Evolutionary conservation across 306 rosid genomes (phyloP).

Genomic region (Hippophae gyantsensis): DNA sequence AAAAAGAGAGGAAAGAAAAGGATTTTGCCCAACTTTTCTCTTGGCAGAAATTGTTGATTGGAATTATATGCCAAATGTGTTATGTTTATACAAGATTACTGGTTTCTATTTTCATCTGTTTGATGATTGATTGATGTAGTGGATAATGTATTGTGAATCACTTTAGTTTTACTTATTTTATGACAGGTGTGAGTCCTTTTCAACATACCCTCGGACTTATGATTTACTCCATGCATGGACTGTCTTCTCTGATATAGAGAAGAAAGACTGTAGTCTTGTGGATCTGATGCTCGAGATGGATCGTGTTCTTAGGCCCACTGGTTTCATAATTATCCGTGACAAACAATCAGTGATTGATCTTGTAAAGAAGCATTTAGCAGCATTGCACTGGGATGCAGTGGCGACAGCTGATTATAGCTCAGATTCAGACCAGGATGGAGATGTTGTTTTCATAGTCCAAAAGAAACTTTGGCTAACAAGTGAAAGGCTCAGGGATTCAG

Average conservation of each 20-base stretch:
- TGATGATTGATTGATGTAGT: background rate
- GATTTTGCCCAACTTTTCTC: background rate
- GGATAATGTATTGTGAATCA: constrained; percentile 10
- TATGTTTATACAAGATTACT: background rate
- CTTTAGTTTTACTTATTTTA: constrained; percentile 10
- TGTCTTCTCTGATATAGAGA: constrained; percentile 64
- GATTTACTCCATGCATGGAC: constrained; percentile 87
- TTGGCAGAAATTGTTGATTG: background rate
- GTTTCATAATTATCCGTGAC: constrained; percentile 62
- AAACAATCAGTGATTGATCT: constrained; percentile 61
- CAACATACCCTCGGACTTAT: constrained; percentile 89
- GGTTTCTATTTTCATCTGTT: background rate
- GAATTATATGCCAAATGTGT: constrained; percentile 6
- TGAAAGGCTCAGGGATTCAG: constrained; percentile 51
- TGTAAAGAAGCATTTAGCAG: constrained; percentile 50
- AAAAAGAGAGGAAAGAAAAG: background rate
- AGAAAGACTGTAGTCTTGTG: constrained; percentile 61
- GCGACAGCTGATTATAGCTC: constrained; percentile 42
- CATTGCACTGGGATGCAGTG: constrained; percentile 91
- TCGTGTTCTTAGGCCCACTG: constrained; percentile 75
- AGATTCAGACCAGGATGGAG: constrained; percentile 49
- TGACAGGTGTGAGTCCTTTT: constrained; percentile 78
- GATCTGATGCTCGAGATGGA: constrained; percentile 88
- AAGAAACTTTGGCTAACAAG: constrained; percentile 84
- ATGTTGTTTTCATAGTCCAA: constrained; percentile 53